phyloP scores from a whole-genome alignment of 2,329 filamentous ascomycete genomes.

The Sporothrix protearum region DNA sequence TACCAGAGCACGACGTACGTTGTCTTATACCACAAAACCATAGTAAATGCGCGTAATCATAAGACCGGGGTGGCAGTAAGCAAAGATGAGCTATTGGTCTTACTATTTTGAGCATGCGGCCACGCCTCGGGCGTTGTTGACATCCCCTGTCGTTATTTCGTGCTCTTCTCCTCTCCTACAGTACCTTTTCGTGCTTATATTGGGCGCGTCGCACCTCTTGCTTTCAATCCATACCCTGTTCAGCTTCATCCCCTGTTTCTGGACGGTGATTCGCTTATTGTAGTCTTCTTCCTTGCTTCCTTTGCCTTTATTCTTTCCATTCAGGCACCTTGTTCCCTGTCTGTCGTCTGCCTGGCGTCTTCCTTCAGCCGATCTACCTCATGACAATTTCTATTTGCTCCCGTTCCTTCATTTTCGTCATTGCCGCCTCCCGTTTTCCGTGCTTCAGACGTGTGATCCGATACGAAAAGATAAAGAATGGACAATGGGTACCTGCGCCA shows the following conservation, averaged over 20 bases:
- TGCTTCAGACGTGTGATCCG: neutral
- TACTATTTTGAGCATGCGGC: neutral
- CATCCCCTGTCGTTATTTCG: neutral
- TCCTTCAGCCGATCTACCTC: neutral
- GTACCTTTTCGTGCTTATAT: slow-evolving; percentile 13
- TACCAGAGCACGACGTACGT: no score
- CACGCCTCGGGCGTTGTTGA: neutral
- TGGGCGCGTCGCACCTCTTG: neutral
- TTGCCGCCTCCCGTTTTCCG: neutral
- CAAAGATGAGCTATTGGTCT: neutral
- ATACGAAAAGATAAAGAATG: neutral
- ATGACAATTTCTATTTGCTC: neutral
- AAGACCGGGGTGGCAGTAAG: neutral
- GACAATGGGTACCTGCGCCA: slow-evolving; percentile 13
- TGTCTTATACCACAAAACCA: neutral
- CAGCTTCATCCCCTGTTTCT: neutral
- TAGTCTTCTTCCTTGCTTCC: neutral
- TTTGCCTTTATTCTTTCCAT: neutral
- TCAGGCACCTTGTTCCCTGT: neutral
- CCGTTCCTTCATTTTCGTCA: neutral
- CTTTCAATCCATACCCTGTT: neutral
- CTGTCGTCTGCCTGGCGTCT: neutral
- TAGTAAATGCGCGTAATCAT: neutral
- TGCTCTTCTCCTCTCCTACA: neutral
- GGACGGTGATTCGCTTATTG: neutral